Evolutionary conservation across 163 green algal genomes (phyloP), one percentile per base, ranked within the genome.

Genomic region (Chloromonas sp.): DNA sequence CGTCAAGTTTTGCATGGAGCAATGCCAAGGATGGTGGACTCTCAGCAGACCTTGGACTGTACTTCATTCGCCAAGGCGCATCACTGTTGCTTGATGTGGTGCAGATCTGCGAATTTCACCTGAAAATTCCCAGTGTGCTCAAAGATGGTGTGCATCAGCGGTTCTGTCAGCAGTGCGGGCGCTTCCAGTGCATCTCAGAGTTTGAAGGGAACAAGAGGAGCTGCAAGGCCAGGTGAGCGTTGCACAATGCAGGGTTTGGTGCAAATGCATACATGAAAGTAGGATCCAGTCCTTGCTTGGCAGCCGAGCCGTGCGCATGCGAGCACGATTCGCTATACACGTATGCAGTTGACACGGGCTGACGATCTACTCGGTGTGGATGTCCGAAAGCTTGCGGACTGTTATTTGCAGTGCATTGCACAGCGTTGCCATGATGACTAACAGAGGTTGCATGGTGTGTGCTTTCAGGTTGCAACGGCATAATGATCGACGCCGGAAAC

Each of bases 81-180:
- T 36, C 36, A 36, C 36, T 36, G 36, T 36, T 36, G 36, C 36
- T 36, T 36, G 36, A 36, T 74, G 66, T 11, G 11, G 2, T 88
- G 81, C 78, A 83, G 70, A 91, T 91, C 61, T 91, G 87, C 79
- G 83, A 89, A 70, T 82, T 82, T 71, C 87, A 91, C 62, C 81
- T 91, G 1, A 91, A 91, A 81, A 83, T 86, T 66, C 71, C 82
- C 66, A 81, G 61, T 70, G 81, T 84, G 13, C 61, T 88, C 8
- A 85, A 86, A 58, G 83, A 87, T 0, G 85, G 82, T 0, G 78
- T 92, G 60, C 92, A 94, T 86, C 90, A 96, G 87, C 93, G 94
- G 83, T 97, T 96, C 90, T 96, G 93, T 87, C 82, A 82, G 71
- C 82, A 95, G 90, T 97, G 94, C 86, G 92, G 92, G 2, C 89